Percentiles rank a stretch among this genome's conserved stretches.
Conservation (phyloP, 2,329 filamentous ascomycete species). For the Zasmidium citrigriseum region DNA sequence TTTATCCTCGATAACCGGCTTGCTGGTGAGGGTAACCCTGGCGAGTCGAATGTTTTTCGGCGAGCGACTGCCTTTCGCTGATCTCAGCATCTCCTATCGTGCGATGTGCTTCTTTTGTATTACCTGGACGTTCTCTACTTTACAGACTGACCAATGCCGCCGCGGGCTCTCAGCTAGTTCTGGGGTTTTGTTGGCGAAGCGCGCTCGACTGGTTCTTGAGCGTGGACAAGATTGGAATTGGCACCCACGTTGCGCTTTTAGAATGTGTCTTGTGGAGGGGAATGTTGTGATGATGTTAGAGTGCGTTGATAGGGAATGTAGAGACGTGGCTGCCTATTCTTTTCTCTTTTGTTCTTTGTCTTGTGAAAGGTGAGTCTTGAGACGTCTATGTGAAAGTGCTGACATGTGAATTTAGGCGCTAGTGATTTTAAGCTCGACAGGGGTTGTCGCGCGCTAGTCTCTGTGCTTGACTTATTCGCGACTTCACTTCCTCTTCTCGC, state of each 20-base stretch:
- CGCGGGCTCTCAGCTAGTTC: not conserved
- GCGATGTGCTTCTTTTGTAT: constrained; percentile 2
- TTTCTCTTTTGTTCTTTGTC: not conserved
- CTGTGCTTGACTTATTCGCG: not conserved
- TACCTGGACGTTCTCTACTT: constrained; percentile 6
- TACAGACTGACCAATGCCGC: constrained; percentile 10
- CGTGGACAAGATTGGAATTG: constrained; percentile 6
- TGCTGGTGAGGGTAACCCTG: not conserved
- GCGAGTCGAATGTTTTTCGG: not conserved
- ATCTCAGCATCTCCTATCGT: not conserved
- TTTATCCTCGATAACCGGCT: not conserved
- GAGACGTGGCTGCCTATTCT: constrained; percentile 7
- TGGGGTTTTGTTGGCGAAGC: constrained; percentile 6
- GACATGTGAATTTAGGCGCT: not conserved
- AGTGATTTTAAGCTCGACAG: not conserved
- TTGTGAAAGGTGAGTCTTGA: not conserved
- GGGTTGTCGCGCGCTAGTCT: not conserved
- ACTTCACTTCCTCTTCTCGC: not conserved
- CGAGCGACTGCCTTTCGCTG: constrained; percentile 10
- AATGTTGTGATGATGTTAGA: constrained; percentile 9
- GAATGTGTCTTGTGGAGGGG: constrained; percentile 2
- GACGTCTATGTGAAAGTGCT: not conserved
- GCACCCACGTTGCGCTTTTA: constrained; percentile 8
- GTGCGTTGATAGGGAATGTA: constrained; percentile 4
- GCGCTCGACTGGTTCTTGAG: not conserved